Evolutionary conservation across 2,329 filamentous ascomycete species (phyloP), one percentile per base, ranked within the genome.

Genomic region (Ceratocystis destructans): DNA sequence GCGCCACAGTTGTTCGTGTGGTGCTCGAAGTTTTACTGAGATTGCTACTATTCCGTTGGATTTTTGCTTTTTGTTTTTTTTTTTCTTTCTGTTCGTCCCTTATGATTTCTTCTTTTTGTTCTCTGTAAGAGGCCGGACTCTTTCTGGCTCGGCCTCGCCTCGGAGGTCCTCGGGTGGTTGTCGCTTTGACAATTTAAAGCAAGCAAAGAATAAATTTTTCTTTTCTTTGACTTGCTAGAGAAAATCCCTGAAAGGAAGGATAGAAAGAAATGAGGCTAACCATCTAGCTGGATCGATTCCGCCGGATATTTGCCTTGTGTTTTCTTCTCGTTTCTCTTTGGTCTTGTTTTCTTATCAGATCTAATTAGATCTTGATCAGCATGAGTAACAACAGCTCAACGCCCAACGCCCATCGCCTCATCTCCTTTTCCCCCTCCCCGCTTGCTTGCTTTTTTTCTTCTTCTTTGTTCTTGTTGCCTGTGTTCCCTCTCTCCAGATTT

Each of bases 271-370:
- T 6, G 15, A 28, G 10, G 25, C n/a, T 12, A 28, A 0, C 10
- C 2, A 45, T 25, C 31, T 50, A 44, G 6, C 45, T 50, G 45
- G 45, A 48, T 50, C 45, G 44, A 63, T 50, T 37, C 62, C 44
- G 17, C 31, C 25, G 45, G 31, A 33, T 25, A n/a, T n/a, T 12
- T 61, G 37, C 37, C 37, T 41, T 3, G 2, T 12, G 37, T 50
- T 50, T 50, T 50, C 17, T 7, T 17, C 4, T 22, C 2, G 2
- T 10, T 31, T 57, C 22, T 25, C 53, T 33, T n/a, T n/a, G 4
- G 37, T 8, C 53, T 22, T 22, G 25, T 6, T 62, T 62, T 55
- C 62, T 64, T 64, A 64, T 64, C 45, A 50, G 62, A 64, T 64
- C 62, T 62, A 25, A 62, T 46, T 17, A 48, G 37, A 63, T 28